Base-by-base conservation (phyloP, 2,329 filamentous ascomycete species). In the Alternaria tenuissima region DNA sequence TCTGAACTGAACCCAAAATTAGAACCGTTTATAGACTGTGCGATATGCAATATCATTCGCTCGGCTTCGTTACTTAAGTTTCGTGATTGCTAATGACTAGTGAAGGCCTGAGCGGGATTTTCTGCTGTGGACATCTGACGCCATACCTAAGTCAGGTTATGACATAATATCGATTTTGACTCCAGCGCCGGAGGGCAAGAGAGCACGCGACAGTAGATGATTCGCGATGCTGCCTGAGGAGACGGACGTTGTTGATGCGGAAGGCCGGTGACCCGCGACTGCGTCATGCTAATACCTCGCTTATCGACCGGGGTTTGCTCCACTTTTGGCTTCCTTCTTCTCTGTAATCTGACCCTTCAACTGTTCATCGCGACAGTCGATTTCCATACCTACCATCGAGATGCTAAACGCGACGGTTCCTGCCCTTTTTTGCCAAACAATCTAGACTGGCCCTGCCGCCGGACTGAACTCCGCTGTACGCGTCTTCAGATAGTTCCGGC, bases 221-320 rank as follows among this genome's bases (percentile, higher is more conserved):
- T 59, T 51, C 12, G 24, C 49, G 32, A 52, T 52, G 16, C 11
- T 16, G 24, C 44, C 39, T 46, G 41, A 28, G 41, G 55, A 30
- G 26, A 26, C 38, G 28, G 38, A 49, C 18, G 46, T 53, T 16
- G 44, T 60, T 47, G 57, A 57, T 60, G 57, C 57, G 53, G 57
- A 48, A 57, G 47, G n/a, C 44, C n/a, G 46, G 41, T 56, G 26
- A 46, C 53, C 57, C 52, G 57, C 41, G n/a, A 47, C 46, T 22
- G 24, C 32, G 46, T 46, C 46, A 60, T 44, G 57, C 52, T 52
- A 47, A 60, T 54, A 46, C 34, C 41, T 49, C 39, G 46, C 47
- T 46, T 41, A 26, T 49, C 42, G 42, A 42, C 24, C 26, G 20
- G 57, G 52, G 57, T 52, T 32, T 28, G 39, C 52, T 41, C 52